Evolutionary conservation across 1,284 basidiomycete genomes (phyloP), one percentile per base, ranked within the genome.

Genomic region (Pyrrhoderma lamaoense): DNA sequence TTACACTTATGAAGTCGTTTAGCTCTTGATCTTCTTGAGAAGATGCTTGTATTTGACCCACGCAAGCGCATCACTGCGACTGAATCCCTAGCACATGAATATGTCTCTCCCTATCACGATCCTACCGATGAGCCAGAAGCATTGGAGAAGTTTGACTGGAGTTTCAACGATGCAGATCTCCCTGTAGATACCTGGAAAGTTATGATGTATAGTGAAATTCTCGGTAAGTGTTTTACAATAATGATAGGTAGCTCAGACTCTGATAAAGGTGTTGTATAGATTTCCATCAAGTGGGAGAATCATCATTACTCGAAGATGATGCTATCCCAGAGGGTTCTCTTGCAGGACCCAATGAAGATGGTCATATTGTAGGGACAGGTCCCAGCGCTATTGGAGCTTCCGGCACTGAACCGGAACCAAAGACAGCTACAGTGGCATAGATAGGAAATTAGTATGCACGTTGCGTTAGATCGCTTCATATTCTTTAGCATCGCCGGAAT

Each of bases 131-230:
- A 99, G 68, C 95, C 96, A 3, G 85, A 89, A 40, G 92, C 95
- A 7, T 81, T 79, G 34, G 94, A 98, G 67, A 87, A 91, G 63
- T 99, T 99, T 63, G 95, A 99, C 69, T 99, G 95, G 95, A 90
- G 85, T 62, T 99, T 99, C 81, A 99, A 99, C 70, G 95, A 99
- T 61, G 96, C 96, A n/a, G 95, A 99, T 66, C 75, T 99, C 42
- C 96, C 96, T 0, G 91, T 99, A 22, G 95, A 99, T 66, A 97
- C 93, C 2, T 99, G 95, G 95, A 98, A 97, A 72, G 95, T 98
- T 62, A 93, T 94, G 91, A 93, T 94, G 91, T 94, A 94, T 72
- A 86, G 82, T 61, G 91, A 94, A 69, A 94, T 94, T 59, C 74
- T 94, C n/a, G 90, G 91, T 91, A 59, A 56, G 83, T 71, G 13